A percentile compares a stretch with the other conserved stretches of the same genome.
These are phyloP conservation scores for Vigna radiata DNA, from an alignment of 306 rosid species.

Conservation along the genomic window DNA sequence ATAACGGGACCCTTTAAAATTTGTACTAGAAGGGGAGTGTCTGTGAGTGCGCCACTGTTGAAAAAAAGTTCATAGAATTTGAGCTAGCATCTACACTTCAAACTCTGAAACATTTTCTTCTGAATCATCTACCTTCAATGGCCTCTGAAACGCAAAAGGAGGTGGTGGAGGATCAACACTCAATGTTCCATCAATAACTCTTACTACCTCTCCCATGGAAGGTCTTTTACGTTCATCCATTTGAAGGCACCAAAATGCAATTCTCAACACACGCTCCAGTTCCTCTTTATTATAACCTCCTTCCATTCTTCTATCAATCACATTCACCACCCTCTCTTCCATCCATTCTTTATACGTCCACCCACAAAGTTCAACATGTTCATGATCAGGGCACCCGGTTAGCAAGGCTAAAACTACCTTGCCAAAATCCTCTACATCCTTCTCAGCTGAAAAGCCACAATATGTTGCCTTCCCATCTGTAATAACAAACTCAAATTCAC, in stretches of 20 bases:
- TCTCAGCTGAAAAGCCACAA: constrained; percentile 58
- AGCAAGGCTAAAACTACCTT: constrained; percentile 61
- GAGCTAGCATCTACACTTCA: constrained; percentile 4
- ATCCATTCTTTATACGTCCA: constrained; percentile 72
- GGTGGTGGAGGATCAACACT: constrained; percentile 74
- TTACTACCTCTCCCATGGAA: constrained; percentile 71
- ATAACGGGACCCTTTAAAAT: too few species aligned
- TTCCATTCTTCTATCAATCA: constrained; percentile 58
- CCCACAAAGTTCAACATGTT: constrained; percentile 48
- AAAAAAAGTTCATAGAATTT: too few species aligned
- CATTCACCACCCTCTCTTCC: constrained; percentile 56
- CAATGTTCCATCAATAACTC: constrained; percentile 69
- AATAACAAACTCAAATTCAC: constrained; percentile 66
- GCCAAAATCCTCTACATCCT: constrained; percentile 73
- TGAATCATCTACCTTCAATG: constrained; percentile 39
- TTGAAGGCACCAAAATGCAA: constrained; percentile 82
- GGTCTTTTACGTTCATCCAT: constrained; percentile 63
- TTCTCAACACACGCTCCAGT: constrained; percentile 63
- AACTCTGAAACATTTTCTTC: constrained; percentile 45
- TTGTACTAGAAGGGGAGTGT: too few species aligned
- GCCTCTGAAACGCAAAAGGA: constrained; percentile 51
- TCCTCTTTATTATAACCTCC: constrained; percentile 53
- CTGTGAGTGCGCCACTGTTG: too few species aligned
- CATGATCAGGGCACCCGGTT: constrained; percentile 47
- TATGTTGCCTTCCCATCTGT: constrained; percentile 43